Base-by-base conservation (phyloP, 371 early-diverging fungal species). In the Dichotomocladium elegans region DNA sequence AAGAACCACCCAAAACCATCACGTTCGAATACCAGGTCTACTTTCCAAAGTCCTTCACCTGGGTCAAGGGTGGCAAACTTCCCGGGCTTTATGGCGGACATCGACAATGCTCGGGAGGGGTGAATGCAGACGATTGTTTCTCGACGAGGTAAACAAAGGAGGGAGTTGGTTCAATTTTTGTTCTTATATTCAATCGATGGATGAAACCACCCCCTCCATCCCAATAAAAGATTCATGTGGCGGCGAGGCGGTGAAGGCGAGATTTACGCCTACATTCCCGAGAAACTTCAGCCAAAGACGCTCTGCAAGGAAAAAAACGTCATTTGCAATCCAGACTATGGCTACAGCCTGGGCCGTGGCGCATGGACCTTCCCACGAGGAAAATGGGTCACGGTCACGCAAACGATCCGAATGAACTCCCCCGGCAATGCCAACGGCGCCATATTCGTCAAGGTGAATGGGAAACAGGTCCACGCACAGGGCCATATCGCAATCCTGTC, bases 311-410 rank as follows among this genome's bases (percentile, higher is more conserved):
- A 64, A 15, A 67, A 68, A 19, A 61, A 58, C 0, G 70, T 77
- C 41, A 66, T 80, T 43, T 86, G 86, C 64, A 81, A 84, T 40
- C 63, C 77, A 5, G 66, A 60, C 26, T 83, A 82, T 59, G 86
- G 88, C 5, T 76, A 63, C 47, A 86, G 86, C 22, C 60, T 88
- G 26, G 86, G 82, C 15, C 81, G 85, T 8, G 83, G 85, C 1
- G 47, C 58, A 7, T 83, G 80, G 63, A 51, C 50, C 8, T 86
- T 82, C 60, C 55, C 55, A 28, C 63, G 73, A 3, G 85, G 83
- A 14, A 41, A 60, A 15, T 86, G 86, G 88, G 75, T 60, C 45
- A 66, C 62, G 9, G 56, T 85, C n/a, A 67, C 72, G 2, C 86
- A 88, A 71, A 51, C 60, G 3, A 53, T 88, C 26, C 60, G 63